Conservation (phyloP, 139 green algal species). For the Chlorella sorokiniana region DNA sequence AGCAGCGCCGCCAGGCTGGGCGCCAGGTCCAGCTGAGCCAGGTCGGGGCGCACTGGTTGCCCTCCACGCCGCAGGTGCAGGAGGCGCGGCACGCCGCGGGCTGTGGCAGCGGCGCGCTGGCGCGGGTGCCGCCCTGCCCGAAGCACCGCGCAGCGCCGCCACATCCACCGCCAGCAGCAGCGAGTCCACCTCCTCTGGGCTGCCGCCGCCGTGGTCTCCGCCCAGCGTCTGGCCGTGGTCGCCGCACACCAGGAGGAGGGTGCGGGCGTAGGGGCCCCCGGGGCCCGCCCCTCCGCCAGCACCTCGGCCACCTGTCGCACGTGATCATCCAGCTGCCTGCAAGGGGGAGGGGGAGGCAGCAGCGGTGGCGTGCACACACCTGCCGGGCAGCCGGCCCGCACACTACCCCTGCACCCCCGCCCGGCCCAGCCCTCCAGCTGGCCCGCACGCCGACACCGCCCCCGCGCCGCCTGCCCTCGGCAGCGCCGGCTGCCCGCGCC, state of each 20-base stretch:
- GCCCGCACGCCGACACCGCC: too few relatives aligned
- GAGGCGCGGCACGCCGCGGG: slow-evolving; percentile 17
- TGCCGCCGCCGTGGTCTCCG: slow-evolving; percentile 94
- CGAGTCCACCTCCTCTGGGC: slow-evolving; percentile 80
- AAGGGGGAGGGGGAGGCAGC: background rate
- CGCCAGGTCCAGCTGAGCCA: slow-evolving; percentile 88
- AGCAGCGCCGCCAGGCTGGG: slow-evolving; percentile 82
- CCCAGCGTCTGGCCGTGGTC: slow-evolving; percentile 92
- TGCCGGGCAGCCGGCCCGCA: background rate
- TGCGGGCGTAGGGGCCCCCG: slow-evolving; percentile 56
- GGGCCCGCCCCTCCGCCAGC: slow-evolving; percentile 49
- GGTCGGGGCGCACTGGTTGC: slow-evolving; percentile 41
- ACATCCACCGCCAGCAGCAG: slow-evolving; percentile 74
- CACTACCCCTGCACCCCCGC: background rate
- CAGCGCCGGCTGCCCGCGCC: background rate
- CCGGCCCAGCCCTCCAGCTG: background rate
- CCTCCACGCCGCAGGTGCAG: slow-evolving; percentile 41
- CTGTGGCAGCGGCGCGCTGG: background rate
- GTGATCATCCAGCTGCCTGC: slow-evolving; percentile 78
- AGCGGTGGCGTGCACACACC: background rate
- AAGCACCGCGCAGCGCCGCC: background rate
- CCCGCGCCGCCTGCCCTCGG: too few relatives aligned
- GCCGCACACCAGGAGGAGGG: slow-evolving; percentile 91
- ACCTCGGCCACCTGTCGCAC: slow-evolving; percentile 55
- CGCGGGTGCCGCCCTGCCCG: background rate